Base-by-base conservation (phyloP, 306 rosid genomes). In the Glycine tomentella region DNA sequence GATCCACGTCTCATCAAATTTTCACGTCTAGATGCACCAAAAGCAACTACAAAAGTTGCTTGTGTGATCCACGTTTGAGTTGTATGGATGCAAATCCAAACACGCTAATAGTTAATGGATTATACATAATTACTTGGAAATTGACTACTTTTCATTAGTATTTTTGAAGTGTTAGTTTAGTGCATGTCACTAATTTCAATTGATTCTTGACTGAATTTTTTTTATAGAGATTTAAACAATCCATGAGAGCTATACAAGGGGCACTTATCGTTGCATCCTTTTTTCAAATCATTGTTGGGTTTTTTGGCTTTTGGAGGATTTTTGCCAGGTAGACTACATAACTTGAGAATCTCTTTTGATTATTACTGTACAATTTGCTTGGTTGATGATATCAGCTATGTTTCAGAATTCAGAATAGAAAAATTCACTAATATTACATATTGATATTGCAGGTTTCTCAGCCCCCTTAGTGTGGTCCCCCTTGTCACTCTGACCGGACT, bases 401-500 rank as follows among this genome's bases (percentile, higher is more conserved):
- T 25, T 62, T 65, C 7, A 70, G 42, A n/a, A 25, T 62, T 65
- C 7, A 70, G 42, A n/a, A 36, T 2, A 51, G 52, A 51, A 63
- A 76, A 69, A 57, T 69, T 64, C 13, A 16, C 7, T 31, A 52
- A 44, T 45, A 57, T n/a, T 71, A 25, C 49, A 58, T 9, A n/a
- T 55, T 84, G 72, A 76, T 84, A 15, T 46, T 74, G 79, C 91
- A 95, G 99, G 89, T 90, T 76, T 89, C 91, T 95, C 44, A 86
- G 93, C 82, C 99, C 99, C 52, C 93, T 93, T 59, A 87, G 88
- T 78, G 91, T 86, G 3, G 90, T 89, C 77, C 98, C 99, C 56
- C 92, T 95, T 74, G 97, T 95, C 50, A 89, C 93, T 52, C 89
- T 95, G 7, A 91, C 96, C 57, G 97, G 99, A 56, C 91, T 95